phyloP scores from a whole-genome alignment of 2,329 filamentous ascomycete species.

The Claviceps monticola region DNA sequence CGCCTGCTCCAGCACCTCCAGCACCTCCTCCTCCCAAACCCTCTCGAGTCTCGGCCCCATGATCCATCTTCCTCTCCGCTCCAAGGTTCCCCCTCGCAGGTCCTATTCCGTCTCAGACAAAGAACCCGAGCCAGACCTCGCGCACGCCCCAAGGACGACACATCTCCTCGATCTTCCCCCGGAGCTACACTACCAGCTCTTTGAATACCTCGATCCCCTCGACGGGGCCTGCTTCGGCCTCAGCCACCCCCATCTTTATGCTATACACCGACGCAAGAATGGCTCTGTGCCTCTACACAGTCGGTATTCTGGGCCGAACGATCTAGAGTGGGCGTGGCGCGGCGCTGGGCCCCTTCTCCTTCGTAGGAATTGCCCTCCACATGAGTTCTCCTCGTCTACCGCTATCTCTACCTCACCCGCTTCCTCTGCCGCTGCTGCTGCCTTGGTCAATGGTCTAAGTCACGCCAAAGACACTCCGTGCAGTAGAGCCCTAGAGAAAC shows the following conservation, averaged over 20 bases:
- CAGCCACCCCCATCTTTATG: slow-evolving; percentile 43
- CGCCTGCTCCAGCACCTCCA: neutral
- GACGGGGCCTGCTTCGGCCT: slow-evolving; percentile 50
- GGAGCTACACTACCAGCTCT: slow-evolving; percentile 46
- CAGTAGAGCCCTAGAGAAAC: slow-evolving; percentile 24
- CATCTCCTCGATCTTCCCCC: slow-evolving; percentile 39
- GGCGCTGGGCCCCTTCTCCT: slow-evolving; percentile 32
- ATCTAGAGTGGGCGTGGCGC: slow-evolving; percentile 51
- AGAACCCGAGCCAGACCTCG: slow-evolving; percentile 38
- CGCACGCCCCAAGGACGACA: slow-evolving; percentile 28
- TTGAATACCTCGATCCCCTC: slow-evolving; percentile 50
- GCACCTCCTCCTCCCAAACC: slow-evolving; percentile 1
- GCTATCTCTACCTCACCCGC: too few species aligned
- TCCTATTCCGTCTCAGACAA: slow-evolving; percentile 49
- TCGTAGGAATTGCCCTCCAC: slow-evolving; percentile 4
- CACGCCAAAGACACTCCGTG: too few species aligned
- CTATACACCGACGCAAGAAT: slow-evolving; percentile 42
- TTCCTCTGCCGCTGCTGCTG: neutral
- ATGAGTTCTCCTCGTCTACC: neutral
- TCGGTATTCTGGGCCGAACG: slow-evolving; percentile 45
- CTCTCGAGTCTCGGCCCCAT: slow-evolving; percentile 4
- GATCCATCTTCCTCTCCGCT: slow-evolving; percentile 15
- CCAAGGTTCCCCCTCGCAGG: slow-evolving; percentile 33
- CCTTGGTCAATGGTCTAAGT: too few species aligned
- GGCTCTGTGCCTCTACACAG: slow-evolving; percentile 41